phyloP scores from a whole-genome alignment of 768 basidiomycete species.

The Leucocoprinus leucothites region DNA sequence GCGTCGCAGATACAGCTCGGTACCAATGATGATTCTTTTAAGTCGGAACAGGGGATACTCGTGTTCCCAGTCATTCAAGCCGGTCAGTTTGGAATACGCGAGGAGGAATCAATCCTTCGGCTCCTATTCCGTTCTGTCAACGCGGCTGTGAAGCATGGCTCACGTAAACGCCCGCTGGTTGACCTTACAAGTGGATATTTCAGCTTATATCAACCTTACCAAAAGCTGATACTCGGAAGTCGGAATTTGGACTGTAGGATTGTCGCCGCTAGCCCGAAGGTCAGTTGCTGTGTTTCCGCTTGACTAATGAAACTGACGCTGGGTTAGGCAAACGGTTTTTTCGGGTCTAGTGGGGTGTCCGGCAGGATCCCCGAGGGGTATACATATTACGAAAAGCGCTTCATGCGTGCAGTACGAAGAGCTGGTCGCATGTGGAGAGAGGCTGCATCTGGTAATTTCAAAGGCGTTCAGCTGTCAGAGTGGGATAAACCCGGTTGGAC shows the following conservation, averaged over 20 bases:
- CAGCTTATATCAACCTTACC: conserved; percentile 79
- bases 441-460: conserved; percentile 21
- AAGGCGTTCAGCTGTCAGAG: conserved; percentile 72
- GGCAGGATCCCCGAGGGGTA: conserved; percentile 95
- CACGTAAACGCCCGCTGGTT: conserved; percentile 39
- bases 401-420: conserved; percentile 62
- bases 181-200: conserved; percentile 98
- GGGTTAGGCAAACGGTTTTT: conserved; percentile 91
- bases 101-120: conserved; percentile 70
- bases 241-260: conserved; percentile 63
- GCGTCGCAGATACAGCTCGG: conserved; percentile 17
- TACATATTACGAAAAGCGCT: conserved; percentile 80
- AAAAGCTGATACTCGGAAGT: conserved; percentile 59
- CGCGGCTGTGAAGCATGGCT: conserved; percentile 7
- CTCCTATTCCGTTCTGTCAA: conserved; percentile 55
- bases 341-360: conserved; percentile 83
- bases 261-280: conserved; percentile 85
- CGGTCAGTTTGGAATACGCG: conserved; percentile 80
- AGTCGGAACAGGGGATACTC: conserved; percentile 33
- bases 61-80: conserved; percentile 87
- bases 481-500: conserved; percentile 94
- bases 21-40: neutral
- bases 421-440: conserved; percentile 40
- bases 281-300: conserved; percentile 26
- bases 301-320: conserved; percentile 1